Base-by-base conservation (phyloP, 2,329 filamentous ascomycete species). In the Magnaporthiopsis poae region DNA sequence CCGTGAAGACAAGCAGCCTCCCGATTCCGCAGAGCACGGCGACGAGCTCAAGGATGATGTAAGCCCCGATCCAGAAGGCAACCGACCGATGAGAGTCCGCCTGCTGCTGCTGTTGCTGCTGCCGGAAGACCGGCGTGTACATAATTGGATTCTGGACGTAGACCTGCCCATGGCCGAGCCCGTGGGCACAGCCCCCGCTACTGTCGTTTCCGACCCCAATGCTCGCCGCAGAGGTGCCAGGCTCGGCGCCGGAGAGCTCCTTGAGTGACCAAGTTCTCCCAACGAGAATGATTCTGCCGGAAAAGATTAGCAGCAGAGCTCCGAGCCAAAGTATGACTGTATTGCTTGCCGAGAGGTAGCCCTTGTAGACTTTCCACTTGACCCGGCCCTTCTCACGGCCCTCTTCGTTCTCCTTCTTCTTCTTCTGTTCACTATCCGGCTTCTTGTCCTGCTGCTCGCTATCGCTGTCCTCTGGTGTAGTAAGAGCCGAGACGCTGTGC, bases 251-350 rank as follows among this genome's bases (percentile, higher is more conserved):
- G 0, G 75, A 70, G 8, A 77, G 71, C 56, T 76, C 73, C 66
- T 77, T 77, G 61, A 77, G 69, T 62, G 74, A 74, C 74, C 75
- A 77, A 0, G 74, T 74, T 18, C 73, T 69, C 11, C 70, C 71
- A 3, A 77, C 71, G 1, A 68, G 67, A 8, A 74, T 60, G 18
- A 71, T 65, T 25, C 74, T 74, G 11, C 67, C 64, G 1, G 61
- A 25, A 0, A 68, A 62, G 8, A 76, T 65, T 25, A 75, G 64
- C 3, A 75, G 66, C 2, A 75, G 33, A 25, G 72, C 71, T 3
- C 71, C 21, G 1, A 71, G 25, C 75, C 75, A 77, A 5, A 72
- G 69, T 1, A 72, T 11, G 1, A 68, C 52, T 2, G 74, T 74
- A 11, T 71, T 73, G 64, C 75, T 73, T 27, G 75, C 72, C 31